These are phyloP conservation scores for Zychaea mexicana DNA, from an alignment of 371 early-diverging fungal species.

Conservation along the genomic window DNA sequence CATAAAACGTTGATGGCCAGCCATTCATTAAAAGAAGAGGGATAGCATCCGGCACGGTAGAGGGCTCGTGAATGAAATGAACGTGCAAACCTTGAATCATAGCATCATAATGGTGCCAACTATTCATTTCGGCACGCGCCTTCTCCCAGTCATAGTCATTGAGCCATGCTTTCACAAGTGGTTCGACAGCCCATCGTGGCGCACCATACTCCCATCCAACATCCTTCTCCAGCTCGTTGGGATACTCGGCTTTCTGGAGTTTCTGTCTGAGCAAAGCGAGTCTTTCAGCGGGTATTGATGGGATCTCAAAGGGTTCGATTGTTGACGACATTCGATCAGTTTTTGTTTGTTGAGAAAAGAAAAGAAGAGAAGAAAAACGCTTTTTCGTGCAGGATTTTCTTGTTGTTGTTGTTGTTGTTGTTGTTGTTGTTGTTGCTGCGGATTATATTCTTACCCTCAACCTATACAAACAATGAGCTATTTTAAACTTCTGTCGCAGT, in stretches of 20 bases:
- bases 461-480: too few relatives aligned
- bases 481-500: too few relatives aligned
- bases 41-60: constrained; percentile 47
- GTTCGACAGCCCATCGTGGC: constrained; percentile 45
- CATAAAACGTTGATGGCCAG: constrained; percentile 68
- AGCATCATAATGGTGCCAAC: constrained; percentile 55
- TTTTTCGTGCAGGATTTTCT: not conserved
- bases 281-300: constrained; percentile 20
- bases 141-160: constrained; percentile 49
- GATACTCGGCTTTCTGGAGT: constrained; percentile 15
- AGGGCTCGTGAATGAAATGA: constrained; percentile 64
- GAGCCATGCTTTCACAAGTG: constrained; percentile 46
- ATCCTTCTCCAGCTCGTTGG: constrained; percentile 47
- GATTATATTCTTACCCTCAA: too few relatives aligned
- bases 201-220: constrained; percentile 58
- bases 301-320: constrained; percentile 28
- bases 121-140: constrained; percentile 39
- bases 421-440: too few relatives aligned
- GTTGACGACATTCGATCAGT: not conserved
- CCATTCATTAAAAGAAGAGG: constrained; percentile 71
- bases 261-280: constrained; percentile 15
- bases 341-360: not conserved
- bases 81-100: constrained; percentile 47
- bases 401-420: too few relatives aligned
- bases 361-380: not conserved